Conservation (phyloP, 2,329 filamentous ascomycete genomes). For the Plectosphaerella plurivora region DNA sequence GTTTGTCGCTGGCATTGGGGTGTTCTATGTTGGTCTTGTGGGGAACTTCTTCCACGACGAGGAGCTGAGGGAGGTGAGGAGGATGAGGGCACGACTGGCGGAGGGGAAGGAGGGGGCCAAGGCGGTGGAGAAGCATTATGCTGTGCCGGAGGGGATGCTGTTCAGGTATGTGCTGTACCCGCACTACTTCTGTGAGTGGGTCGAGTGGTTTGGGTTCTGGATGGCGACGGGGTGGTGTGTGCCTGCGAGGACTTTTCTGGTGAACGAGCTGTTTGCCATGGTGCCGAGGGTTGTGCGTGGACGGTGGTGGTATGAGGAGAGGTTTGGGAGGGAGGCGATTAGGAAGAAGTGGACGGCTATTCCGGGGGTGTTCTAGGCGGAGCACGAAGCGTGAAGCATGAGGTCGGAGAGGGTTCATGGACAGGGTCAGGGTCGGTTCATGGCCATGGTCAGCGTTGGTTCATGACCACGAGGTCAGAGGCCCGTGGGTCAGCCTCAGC, state of each 20-base stretch:
- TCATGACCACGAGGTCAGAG: no score
- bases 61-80: constrained; percentile 79
- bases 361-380: constrained; percentile 39
- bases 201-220: constrained; percentile 91
- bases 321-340: constrained; percentile 81
- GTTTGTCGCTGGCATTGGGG: constrained; percentile 59
- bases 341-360: constrained; percentile 68
- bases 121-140: constrained; percentile 73
- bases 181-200: constrained; percentile 95
- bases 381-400: not conserved
- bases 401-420: not conserved
- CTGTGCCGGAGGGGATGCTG: constrained; percentile 76
- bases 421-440: no score
- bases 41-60: constrained; percentile 89
- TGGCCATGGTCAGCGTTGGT: no score
- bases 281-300: constrained; percentile 78
- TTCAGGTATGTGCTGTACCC: constrained; percentile 83
- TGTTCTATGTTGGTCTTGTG: constrained; percentile 74
- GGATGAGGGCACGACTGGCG: constrained; percentile 60
- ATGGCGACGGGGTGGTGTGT: constrained; percentile 67
- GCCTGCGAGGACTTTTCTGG: constrained; percentile 74
- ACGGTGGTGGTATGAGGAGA: constrained; percentile 79
- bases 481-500: no score
- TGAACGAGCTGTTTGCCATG: constrained; percentile 91
- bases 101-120: constrained; percentile 35